Conservation (phyloP, 495 filamentous ascomycete genomes). For the Penicillium nucicola region DNA sequence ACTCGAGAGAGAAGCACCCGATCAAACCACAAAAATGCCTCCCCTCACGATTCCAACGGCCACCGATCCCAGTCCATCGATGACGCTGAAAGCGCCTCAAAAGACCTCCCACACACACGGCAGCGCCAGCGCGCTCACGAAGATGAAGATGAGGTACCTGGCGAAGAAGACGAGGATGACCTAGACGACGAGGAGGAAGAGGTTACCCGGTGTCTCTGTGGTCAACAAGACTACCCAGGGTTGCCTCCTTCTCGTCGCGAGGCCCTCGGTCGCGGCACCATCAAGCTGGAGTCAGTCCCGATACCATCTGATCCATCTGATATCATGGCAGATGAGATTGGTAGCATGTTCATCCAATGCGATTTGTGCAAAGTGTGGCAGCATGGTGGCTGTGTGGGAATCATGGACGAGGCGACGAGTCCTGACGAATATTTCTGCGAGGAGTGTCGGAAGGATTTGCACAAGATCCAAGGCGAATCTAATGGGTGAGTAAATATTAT, state of each 20-base stretch:
- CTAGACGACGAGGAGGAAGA: constrained; percentile 82
- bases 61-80: constrained; percentile 81
- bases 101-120: constrained; percentile 67
- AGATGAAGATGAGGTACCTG: constrained; percentile 53
- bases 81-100: constrained; percentile 53
- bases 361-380: constrained; percentile 98
- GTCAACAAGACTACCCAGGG: constrained; percentile 91
- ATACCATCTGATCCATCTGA: constrained; percentile 37
- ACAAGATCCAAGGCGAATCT: constrained; percentile 71
- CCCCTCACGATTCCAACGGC: constrained; percentile 69
- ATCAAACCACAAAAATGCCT: constrained; percentile 66
- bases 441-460: constrained; percentile 84
- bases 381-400: constrained; percentile 96
- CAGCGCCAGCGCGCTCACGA: constrained; percentile 68
- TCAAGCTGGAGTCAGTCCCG: constrained; percentile 57
- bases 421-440: constrained; percentile 99
- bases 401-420: constrained; percentile 86
- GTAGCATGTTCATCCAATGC: constrained; percentile 97
- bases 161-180: constrained; percentile 59
- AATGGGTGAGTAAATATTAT: constrained; percentile 74
- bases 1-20: constrained; percentile 68
- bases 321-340: constrained; percentile 72
- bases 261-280: constrained; percentile 47
- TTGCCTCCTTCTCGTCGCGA: constrained; percentile 66
- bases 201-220: constrained; percentile 91